phyloP scores from a whole-genome alignment of 345 rosid species.

The Eucalyptus sideroxylon region DNA sequence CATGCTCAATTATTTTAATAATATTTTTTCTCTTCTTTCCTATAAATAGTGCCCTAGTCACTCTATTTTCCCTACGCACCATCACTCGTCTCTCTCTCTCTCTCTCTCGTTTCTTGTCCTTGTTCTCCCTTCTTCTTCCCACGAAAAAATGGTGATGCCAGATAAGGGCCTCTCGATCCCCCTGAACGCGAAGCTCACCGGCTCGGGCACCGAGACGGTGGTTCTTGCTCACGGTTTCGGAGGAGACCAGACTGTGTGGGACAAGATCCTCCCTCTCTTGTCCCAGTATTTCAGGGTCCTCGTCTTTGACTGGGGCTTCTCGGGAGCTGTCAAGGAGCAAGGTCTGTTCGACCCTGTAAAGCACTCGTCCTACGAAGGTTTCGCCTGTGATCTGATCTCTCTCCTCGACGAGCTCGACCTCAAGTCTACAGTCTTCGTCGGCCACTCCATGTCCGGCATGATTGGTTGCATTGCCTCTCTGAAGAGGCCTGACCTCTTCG shows the following conservation, averaged over 20 bases:
- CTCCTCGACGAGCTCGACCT: conserved; percentile 44
- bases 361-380: conserved; percentile 43
- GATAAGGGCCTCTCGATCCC: conserved; percentile 27
- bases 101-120: not conserved
- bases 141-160: conserved; percentile 8
- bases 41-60: not conserved
- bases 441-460: conserved; percentile 86
- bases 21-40: not conserved
- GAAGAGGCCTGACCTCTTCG: conserved; percentile 58
- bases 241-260: conserved; percentile 56
- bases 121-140: not conserved
- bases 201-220: conserved; percentile 26
- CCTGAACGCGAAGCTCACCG: conserved; percentile 55
- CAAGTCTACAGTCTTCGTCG: conserved; percentile 34
- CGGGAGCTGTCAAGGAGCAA: conserved; percentile 51
- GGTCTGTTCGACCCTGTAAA: conserved; percentile 44
- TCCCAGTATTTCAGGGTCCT: conserved; percentile 30
- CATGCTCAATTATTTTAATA: not conserved
- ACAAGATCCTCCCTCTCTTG: conserved; percentile 40
- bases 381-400: conserved; percentile 42
- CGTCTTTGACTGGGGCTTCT: conserved; percentile 69
- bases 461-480: conserved; percentile 76
- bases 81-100: not conserved
- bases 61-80: not conserved
- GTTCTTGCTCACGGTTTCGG: conserved; percentile 73